A percentile compares a stretch with the other conserved stretches of the same genome.
These are phyloP conservation scores for Nicotiana tabacum DNA, from an alignment of 257 asterid species.

Conservation along the genomic window DNA sequence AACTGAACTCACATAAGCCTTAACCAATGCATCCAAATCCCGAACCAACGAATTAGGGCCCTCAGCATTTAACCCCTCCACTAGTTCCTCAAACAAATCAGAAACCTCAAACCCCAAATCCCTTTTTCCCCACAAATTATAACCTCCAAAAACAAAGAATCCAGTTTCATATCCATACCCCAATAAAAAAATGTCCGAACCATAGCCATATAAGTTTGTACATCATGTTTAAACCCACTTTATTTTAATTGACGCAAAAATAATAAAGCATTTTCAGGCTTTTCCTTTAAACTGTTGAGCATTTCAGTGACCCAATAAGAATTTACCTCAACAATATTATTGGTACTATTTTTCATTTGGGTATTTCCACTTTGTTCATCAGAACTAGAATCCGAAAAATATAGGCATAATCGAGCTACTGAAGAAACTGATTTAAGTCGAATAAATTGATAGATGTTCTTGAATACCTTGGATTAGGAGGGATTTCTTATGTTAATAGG, in stretches of 20 bases:
- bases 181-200: conserved; percentile 56
- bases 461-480: background rate
- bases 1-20: conserved; percentile 30
- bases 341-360: background rate
- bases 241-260: conserved; percentile 40
- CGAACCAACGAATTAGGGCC: conserved; percentile 36
- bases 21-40: conserved; percentile 52
- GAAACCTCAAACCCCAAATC: conserved; percentile 37
- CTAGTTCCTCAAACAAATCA: conserved; percentile 62
- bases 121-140: conserved; percentile 31
- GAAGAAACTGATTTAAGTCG: conserved; percentile 48
- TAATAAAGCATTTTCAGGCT: conserved; percentile 45
- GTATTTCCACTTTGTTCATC: conserved; percentile 30
- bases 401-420: conserved; percentile 50
- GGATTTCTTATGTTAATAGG: no score
- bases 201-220: conserved; percentile 47
- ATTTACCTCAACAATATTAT: conserved; percentile 20
- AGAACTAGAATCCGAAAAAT: conserved; percentile 41
- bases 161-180: conserved; percentile 45
- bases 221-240: conserved; percentile 49
- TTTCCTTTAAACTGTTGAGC: conserved; percentile 40
- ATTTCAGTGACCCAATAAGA: conserved; percentile 47
- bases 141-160: conserved; percentile 44
- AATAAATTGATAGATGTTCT: conserved; percentile 21
- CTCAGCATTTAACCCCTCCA: conserved; percentile 39